A percentile compares a stretch with the other conserved stretches of the same genome.
Evolutionary conservation across 2,329 filamentous ascomycete genomes (phyloP).

Genomic region (Arthrobotrys megalospora): DNA sequence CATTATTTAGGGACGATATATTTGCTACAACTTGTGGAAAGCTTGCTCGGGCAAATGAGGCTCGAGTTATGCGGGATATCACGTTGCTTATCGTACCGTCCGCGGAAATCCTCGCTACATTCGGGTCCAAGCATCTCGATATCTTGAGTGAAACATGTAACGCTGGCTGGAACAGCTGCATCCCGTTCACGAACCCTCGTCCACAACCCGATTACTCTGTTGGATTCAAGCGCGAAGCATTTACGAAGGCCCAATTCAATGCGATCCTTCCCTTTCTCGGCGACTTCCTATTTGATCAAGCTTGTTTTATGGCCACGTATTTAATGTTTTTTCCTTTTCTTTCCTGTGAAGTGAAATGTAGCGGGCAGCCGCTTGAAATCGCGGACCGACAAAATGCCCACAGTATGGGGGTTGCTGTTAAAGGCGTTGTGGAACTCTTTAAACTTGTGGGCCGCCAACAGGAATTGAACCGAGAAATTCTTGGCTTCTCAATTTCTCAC

Average conservation of each 20-base stretch:
- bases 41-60: conserved; percentile 66
- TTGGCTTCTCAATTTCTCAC: conserved; percentile 69
- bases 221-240: conserved; percentile 68
- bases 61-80: conserved; percentile 68
- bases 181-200: conserved; percentile 66
- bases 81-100: conserved; percentile 67
- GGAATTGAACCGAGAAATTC: conserved; percentile 68
- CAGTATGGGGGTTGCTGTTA: conserved; percentile 68
- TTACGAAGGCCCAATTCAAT: conserved; percentile 68
- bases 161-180: conserved; percentile 68
- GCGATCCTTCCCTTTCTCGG: conserved; percentile 68
- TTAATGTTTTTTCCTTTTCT: conserved; percentile 72
- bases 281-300: conserved; percentile 65
- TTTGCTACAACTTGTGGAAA: conserved; percentile 67
- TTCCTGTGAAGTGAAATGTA: conserved; percentile 70
- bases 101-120: conserved; percentile 66
- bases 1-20: conserved; percentile 67
- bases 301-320: conserved; percentile 70
- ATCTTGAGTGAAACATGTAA: conserved; percentile 68
- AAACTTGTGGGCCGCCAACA: conserved; percentile 66
- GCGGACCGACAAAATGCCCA: conserved; percentile 69
- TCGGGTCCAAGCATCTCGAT: conserved; percentile 65
- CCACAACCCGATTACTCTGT: conserved; percentile 70
- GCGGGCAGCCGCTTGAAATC: conserved; percentile 66
- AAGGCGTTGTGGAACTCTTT: conserved; percentile 68